A percentile compares a stretch with the other conserved stretches of the same genome.
phyloP scores from a whole-genome alignment of 2,329 filamentous ascomycete genomes.

The Botrytis galanthina region DNA sequence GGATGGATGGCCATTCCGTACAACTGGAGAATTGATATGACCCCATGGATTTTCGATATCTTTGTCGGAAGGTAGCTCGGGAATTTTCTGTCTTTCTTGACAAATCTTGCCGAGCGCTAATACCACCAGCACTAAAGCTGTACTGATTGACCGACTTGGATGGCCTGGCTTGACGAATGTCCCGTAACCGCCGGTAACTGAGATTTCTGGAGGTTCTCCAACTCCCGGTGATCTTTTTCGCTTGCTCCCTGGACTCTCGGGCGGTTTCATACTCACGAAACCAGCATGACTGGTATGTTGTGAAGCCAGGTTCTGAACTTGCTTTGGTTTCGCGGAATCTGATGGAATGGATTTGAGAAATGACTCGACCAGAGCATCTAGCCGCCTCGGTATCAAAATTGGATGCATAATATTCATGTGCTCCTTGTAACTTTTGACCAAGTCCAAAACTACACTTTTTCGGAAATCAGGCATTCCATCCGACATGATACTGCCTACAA shows the following conservation, averaged over 20 bases:
- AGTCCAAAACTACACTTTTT: slow-evolving; percentile 49
- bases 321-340: slow-evolving; percentile 33
- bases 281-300: slow-evolving; percentile 21
- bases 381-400: slow-evolving; percentile 53
- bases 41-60: slow-evolving; percentile 26
- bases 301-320: slow-evolving; percentile 27
- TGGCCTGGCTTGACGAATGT: slow-evolving; percentile 44
- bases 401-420: slow-evolving; percentile 66
- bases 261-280: slow-evolving; percentile 30
- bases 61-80: slow-evolving; percentile 52
- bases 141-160: slow-evolving; percentile 68
- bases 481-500: slow-evolving; percentile 33
- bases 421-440: slow-evolving; percentile 57
- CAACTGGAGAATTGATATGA: slow-evolving; percentile 29
- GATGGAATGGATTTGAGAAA: slow-evolving; percentile 37
- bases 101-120: slow-evolving; percentile 87
- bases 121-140: slow-evolving; percentile 77
- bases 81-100: slow-evolving; percentile 51
- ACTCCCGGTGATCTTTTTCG: slow-evolving; percentile 35
- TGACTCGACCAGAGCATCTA: slow-evolving; percentile 43
- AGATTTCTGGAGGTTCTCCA: slow-evolving; percentile 31
- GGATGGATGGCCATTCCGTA: slow-evolving; percentile 53
- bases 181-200: slow-evolving; percentile 28
- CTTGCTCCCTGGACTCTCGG: slow-evolving; percentile 38
- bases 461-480: slow-evolving; percentile 56